Evolutionary conservation across 2,329 filamentous ascomycete species (phyloP).

Genomic region (Orbilia ellipsospora): DNA sequence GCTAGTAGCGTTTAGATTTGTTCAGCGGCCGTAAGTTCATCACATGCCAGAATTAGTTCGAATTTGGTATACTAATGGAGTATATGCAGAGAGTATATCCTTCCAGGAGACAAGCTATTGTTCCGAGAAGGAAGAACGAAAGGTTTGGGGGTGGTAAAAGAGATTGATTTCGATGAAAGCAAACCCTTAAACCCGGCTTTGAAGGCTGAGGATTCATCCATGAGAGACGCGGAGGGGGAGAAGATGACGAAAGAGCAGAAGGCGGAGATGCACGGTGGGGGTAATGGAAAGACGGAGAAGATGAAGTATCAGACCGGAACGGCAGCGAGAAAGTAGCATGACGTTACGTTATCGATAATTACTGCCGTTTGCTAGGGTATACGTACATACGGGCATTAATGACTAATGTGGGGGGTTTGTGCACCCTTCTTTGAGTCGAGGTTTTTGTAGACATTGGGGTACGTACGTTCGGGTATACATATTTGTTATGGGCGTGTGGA

Average conservation of each 20-base stretch:
- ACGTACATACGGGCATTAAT: neutral
- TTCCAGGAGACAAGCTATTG: slow-evolving; percentile 85
- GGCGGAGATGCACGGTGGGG: slow-evolving; percentile 34
- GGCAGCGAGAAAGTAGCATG: neutral
- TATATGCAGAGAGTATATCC: slow-evolving; percentile 76
- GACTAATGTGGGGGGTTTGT: neutral
- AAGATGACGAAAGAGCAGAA: slow-evolving; percentile 43
- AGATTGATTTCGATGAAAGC: slow-evolving; percentile 81
- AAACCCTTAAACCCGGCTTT: slow-evolving; percentile 56
- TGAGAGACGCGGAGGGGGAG: slow-evolving; percentile 30
- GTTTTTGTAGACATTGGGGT: slow-evolving; percentile 14
- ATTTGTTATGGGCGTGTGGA: slow-evolving; percentile 7
- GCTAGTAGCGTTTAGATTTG: slow-evolving; percentile 91
- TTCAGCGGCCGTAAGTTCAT: slow-evolving; percentile 75
- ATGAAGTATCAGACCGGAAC: slow-evolving; percentile 54
- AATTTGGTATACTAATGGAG: neutral
- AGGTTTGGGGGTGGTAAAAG: slow-evolving; percentile 92
- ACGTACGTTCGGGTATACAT: slow-evolving; percentile 1
- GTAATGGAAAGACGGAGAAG: slow-evolving; percentile 28
- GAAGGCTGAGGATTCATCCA: slow-evolving; percentile 25
- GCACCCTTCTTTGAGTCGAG: neutral
- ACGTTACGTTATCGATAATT: neutral
- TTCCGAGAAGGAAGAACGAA: slow-evolving; percentile 97
- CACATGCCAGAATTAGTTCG: neutral
- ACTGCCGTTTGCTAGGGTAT: neutral